phyloP scores from a whole-genome alignment of 106 monocot genomes.

The Dendrobium catenatum region DNA sequence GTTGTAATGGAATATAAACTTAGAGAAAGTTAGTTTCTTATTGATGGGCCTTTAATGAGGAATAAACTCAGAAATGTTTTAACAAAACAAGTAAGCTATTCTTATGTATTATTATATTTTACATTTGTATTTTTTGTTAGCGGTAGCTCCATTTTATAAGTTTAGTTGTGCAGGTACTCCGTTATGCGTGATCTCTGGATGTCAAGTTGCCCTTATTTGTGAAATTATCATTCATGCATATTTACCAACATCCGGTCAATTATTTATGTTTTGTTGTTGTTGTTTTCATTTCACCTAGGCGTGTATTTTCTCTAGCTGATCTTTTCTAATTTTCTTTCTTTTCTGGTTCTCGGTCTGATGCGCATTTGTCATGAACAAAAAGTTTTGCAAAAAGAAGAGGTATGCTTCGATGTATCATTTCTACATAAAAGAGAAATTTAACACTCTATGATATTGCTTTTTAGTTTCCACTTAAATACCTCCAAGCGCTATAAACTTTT shows the following conservation, averaged over 20 bases:
- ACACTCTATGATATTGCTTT: background rate
- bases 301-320: background rate
- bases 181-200: background rate
- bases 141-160: background rate
- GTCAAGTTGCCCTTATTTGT: background rate
- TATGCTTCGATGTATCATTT: conserved; percentile 12
- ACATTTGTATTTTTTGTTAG: background rate
- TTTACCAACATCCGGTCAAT: background rate
- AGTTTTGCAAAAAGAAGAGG: conserved; percentile 97
- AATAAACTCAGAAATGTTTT: background rate
- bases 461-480: background rate
- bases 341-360: conserved; percentile 10
- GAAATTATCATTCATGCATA: background rate
- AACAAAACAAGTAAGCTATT: background rate
- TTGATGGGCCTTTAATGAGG: background rate
- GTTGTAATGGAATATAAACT: background rate
- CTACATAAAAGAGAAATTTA: background rate
- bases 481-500: background rate
- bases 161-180: background rate
- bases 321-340: conserved; percentile 13
- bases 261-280: background rate
- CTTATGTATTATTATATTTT: background rate
- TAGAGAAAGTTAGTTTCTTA: background rate
- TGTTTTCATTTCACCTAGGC: background rate
- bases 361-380: conserved; percentile 20